These are phyloP conservation scores for Galerina marginata DNA, from an alignment of 768 basidiomycete genomes.

Conservation along the genomic window DNA sequence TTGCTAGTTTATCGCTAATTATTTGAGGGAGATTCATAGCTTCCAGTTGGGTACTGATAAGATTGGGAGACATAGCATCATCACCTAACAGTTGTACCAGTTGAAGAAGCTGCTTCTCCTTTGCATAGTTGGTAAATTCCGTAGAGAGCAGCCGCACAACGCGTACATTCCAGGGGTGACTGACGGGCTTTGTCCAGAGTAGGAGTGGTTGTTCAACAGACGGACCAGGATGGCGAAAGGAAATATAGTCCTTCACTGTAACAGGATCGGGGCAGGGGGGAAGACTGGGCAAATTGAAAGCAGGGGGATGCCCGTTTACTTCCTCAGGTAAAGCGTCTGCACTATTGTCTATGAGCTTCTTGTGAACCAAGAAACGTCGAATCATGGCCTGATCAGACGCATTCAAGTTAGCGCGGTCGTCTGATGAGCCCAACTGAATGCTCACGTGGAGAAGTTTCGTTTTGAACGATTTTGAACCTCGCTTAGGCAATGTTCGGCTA, in stretches of 20 bases:
- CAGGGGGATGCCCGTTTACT: too few relatives aligned
- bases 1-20: neutral
- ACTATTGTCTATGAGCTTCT: too few relatives aligned
- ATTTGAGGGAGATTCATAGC: neutral
- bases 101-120: neutral
- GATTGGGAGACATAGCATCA: neutral
- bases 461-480: too few relatives aligned
- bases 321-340: too few relatives aligned
- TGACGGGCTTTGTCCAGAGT: neutral
- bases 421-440: too few relatives aligned
- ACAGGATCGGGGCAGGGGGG: neutral
- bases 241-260: neutral
- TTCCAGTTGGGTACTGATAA: neutral
- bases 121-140: neutral
- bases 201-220: neutral
- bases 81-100: neutral
- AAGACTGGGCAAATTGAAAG: too few relatives aligned
- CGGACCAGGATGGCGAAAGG: neutral
- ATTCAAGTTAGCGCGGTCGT: too few relatives aligned
- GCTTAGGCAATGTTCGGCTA: too few relatives aligned
- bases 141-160: neutral
- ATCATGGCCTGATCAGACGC: too few relatives aligned
- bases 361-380: too few relatives aligned
- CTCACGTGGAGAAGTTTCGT: too few relatives aligned
- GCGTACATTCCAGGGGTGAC: neutral